Conservation (phyloP, 1,139 yeast genomes). For the Lodderomyces margitis region DNA sequence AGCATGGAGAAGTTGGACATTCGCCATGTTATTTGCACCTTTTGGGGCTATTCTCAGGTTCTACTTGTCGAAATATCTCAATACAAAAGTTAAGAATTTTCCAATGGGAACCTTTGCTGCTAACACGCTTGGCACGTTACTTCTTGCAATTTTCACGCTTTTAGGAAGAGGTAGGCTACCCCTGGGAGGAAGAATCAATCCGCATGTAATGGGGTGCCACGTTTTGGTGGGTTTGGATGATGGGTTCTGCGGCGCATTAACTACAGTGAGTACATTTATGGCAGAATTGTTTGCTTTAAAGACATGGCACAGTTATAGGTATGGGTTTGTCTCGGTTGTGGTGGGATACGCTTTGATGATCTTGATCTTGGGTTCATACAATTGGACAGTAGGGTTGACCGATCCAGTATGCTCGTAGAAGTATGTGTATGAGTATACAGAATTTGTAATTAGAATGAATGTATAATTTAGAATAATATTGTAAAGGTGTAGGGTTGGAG, state of each 20-base stretch:
- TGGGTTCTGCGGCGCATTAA: slow-evolving; percentile 77
- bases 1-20: slow-evolving; percentile 63
- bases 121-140: slow-evolving; percentile 56
- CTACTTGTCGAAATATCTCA: slow-evolving; percentile 50
- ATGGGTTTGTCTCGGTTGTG: slow-evolving; percentile 37
- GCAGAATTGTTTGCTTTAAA: slow-evolving; percentile 55
- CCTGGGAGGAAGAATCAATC: slow-evolving; percentile 26
- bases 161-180: slow-evolving; percentile 44
- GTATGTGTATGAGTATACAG: no score
- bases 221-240: slow-evolving; percentile 57
- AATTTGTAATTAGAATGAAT: no score
- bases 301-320: slow-evolving; percentile 32
- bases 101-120: slow-evolving; percentile 77
- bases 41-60: slow-evolving; percentile 63
- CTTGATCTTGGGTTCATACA: slow-evolving; percentile 53
- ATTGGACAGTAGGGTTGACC: slow-evolving; percentile 46
- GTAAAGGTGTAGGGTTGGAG: no score
- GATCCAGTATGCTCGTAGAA: slow-evolving; percentile 22
- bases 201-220: slow-evolving; percentile 41
- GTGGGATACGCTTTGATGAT: slow-evolving; percentile 41
- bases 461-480: no score
- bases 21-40: slow-evolving; percentile 59
- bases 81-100: slow-evolving; percentile 40
- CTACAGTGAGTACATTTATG: slow-evolving; percentile 77
- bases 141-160: slow-evolving; percentile 56